phyloP scores from a whole-genome alignment of 2,329 filamentous ascomycete species.

The Daldinia sp. region DNA sequence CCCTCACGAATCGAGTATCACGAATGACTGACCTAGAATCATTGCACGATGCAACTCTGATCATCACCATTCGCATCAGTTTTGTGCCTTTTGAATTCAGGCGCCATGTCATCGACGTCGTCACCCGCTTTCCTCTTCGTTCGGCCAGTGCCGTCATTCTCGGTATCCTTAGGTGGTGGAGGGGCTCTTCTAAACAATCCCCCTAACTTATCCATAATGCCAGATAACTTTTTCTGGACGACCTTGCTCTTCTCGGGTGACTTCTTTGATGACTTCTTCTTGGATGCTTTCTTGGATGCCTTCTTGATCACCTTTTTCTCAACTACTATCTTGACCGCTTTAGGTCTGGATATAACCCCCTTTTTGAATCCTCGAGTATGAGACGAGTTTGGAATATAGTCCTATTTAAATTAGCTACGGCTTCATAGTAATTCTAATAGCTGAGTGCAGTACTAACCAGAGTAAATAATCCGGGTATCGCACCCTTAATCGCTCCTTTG shows the following conservation, averaged over 20 bases:
- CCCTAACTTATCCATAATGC: neutral
- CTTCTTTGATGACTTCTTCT: neutral
- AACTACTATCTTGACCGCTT: neutral
- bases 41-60: neutral
- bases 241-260: neutral
- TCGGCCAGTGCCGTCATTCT: neutral
- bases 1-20: neutral
- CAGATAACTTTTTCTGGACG: neutral
- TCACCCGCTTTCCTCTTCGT: neutral
- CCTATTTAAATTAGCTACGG: neutral
- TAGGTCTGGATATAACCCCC: neutral
- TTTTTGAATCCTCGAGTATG: neutral
- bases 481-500: neutral
- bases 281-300: neutral
- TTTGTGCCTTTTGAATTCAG: neutral
- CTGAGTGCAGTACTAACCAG: neutral
- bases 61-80: neutral
- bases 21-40: neutral
- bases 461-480: neutral
- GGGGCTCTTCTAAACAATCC: neutral
- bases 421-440: neutral
- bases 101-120: neutral
- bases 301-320: neutral
- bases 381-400: neutral
- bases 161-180: neutral